Conservation (phyloP, 352 stramenopile genomes). For the Phytopythium ostracodes region DNA sequence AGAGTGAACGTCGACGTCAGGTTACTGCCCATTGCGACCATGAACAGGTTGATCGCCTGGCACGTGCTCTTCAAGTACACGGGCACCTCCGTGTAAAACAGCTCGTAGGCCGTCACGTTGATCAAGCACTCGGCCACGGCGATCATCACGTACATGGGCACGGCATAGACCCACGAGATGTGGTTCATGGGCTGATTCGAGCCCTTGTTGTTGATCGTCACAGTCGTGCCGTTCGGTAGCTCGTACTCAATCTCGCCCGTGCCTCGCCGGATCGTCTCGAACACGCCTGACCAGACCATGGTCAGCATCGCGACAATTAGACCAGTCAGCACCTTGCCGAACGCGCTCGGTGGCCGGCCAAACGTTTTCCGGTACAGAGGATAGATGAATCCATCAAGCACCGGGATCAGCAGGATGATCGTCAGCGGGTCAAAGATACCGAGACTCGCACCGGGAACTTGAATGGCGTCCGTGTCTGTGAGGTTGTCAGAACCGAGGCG, state of each 20-base stretch:
- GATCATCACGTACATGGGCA: conserved; percentile 81
- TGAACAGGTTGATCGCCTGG: conserved; percentile 87
- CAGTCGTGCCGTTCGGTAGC: conserved; percentile 15
- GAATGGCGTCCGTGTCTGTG: conserved; percentile 27
- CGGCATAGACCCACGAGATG: conserved; percentile 75
- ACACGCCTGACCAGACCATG: conserved; percentile 83
- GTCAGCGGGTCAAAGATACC: conserved; percentile 85
- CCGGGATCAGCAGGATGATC: conserved; percentile 75
- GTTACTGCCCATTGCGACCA: conserved; percentile 86
- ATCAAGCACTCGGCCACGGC: conserved; percentile 86
- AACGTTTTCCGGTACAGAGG: conserved; percentile 52
- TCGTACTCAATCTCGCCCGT: conserved; percentile 36
- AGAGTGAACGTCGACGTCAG: conserved; percentile 87
- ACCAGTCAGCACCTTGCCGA: conserved; percentile 76
- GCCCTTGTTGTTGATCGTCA: conserved; percentile 45
- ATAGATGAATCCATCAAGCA: conserved; percentile 75
- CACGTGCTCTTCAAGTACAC: conserved; percentile 87
- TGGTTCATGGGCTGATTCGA: conserved; percentile 75
- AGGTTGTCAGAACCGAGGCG: conserved; percentile 35
- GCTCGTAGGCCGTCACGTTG: conserved; percentile 85
- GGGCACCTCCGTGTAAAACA: conserved; percentile 87
- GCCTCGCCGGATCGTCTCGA: conserved; percentile 70
- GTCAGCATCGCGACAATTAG: conserved; percentile 73
- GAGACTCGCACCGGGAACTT: conserved; percentile 73
- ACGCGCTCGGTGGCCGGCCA: conserved; percentile 60